These are phyloP conservation scores for Teratosphaeriaceae sp. DNA, from an alignment of 2,329 filamentous ascomycete genomes.

Conservation along the genomic window DNA sequence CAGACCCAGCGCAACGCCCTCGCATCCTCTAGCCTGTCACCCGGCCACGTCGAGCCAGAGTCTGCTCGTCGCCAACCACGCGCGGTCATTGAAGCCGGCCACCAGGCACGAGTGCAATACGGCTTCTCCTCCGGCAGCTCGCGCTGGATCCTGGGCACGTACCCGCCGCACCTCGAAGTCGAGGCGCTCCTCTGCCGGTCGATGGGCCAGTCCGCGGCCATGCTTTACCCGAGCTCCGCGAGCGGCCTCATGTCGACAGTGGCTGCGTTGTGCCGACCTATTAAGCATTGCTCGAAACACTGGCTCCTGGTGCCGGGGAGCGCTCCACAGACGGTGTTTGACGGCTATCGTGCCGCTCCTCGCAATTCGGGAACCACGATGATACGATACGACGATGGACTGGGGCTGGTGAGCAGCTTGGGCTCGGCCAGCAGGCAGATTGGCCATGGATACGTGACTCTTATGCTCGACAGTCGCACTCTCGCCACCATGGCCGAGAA, in stretches of 20 bases:
- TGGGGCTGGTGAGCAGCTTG: neutral
- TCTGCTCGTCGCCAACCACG: no score
- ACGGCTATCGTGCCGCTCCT: neutral
- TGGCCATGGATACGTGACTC: neutral
- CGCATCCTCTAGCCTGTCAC: no score
- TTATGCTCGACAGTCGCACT: neutral
- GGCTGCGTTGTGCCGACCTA: neutral
- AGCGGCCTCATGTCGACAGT: conserved; percentile 2
- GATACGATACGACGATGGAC: neutral
- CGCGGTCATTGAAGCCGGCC: conserved; percentile 1
- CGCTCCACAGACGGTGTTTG: neutral
- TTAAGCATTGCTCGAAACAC: neutral
- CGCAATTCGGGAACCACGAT: neutral
- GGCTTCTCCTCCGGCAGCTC: neutral
- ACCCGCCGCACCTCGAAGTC: conserved; percentile 4
- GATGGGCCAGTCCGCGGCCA: neutral
- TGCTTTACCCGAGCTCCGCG: neutral
- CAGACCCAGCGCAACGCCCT: neutral
- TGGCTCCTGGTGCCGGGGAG: neutral
- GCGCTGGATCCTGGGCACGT: conserved; percentile 3
- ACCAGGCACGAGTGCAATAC: neutral
- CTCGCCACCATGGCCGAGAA: neutral
- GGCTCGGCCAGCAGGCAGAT: neutral
- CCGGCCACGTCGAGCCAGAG: neutral
- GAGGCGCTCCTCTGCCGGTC: neutral